Percentiles rank a stretch among this genome's conserved stretches.
These are phyloP conservation scores for Phoenix dactylifera DNA, from an alignment of 176 grass and related monocot genomes.

Conservation along the genomic window DNA sequence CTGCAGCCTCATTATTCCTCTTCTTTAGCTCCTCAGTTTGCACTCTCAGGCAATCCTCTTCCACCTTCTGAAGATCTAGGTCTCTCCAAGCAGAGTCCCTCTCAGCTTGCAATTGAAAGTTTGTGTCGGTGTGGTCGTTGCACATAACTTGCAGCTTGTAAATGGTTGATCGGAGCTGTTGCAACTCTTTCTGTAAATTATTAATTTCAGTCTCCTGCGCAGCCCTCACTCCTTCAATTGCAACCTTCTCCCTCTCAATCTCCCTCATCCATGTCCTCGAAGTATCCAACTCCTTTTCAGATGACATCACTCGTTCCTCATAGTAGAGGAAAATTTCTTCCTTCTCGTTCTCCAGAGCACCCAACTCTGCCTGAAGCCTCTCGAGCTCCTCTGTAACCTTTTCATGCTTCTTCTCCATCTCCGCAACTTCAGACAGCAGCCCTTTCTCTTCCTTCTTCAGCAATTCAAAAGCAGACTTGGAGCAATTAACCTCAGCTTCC, in stretches of 20 bases:
- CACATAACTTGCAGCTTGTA: constrained; percentile 26
- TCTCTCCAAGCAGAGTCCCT: constrained; percentile 5
- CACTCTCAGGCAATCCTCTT: constrained; percentile 14
- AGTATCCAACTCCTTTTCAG: neutral
- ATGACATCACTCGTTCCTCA: constrained; percentile 18
- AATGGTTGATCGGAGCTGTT: constrained; percentile 24
- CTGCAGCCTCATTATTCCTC: constrained; percentile 2
- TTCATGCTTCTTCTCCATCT: constrained; percentile 13
- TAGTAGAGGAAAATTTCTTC: constrained; percentile 20
- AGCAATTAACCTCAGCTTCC: constrained; percentile 17
- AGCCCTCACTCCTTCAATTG: neutral
- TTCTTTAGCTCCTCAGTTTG: constrained; percentile 23
- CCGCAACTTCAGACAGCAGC: constrained; percentile 13
- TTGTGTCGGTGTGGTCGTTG: constrained; percentile 9
- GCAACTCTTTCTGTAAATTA: constrained; percentile 21
- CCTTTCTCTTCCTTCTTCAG: constrained; percentile 21
- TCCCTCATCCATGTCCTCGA: neutral
- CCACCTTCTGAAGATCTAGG: constrained; percentile 17
- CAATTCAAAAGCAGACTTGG: constrained; percentile 20
- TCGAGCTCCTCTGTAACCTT: constrained; percentile 27
- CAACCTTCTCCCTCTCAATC: constrained; percentile 43
- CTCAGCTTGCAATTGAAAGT: constrained; percentile 17
- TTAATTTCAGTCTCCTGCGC: constrained; percentile 24
- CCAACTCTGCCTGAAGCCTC: constrained; percentile 24
- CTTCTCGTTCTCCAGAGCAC: constrained; percentile 22